Base-by-base conservation (phyloP, 2,329 filamentous ascomycete species). In the Alternaria metachromatica region DNA sequence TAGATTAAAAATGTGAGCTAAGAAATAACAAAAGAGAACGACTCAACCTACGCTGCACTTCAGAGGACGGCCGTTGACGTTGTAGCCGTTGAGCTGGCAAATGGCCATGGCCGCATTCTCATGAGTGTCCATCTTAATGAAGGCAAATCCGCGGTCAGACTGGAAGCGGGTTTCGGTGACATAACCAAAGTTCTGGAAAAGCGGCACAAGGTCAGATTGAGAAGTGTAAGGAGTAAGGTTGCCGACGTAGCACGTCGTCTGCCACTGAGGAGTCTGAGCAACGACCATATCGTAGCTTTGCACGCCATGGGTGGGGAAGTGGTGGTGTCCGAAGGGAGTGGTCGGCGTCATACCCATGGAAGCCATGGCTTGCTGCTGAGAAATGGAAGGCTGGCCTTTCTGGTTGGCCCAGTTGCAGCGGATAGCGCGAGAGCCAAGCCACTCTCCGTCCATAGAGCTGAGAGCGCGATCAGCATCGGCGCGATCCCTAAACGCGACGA, bases 401-500 rank as follows among this genome's bases (percentile, higher is more conserved):
- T 99, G 96, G 84, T 99, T 99, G 65, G 96, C 96, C 96, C 96
- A 99, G 86, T 99, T 99, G 88, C 95, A 98, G 73, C 96, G 94
- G 78, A 99, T 99, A 44, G 96, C 96, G 69, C 96, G 92, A 74
- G 96, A 98, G 58, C 96, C 96, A 55, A 99, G 90, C 96, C 96
- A 99, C 84, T 99, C 96, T 67, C 96, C 96, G 77, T 99, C 96
- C 96, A 99, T 99, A 67, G 94, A 94, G 83, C 91, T 97, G 76
- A 99, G 83, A 2, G 96, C 95, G 83, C 97, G 97, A 81, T 99
- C 96, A 26, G 96, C 96, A 76, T 99, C 96, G 37, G 88, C 84
- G 68, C 95, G 93, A 68, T 99, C 96, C 67, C 95, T 92, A 87
- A 97, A 99, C 54, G 96, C 96, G 72, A 98, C 95, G 78, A 99